Conservation (phyloP, 129 eudicot genomes). For the Solidago caesia region DNA sequence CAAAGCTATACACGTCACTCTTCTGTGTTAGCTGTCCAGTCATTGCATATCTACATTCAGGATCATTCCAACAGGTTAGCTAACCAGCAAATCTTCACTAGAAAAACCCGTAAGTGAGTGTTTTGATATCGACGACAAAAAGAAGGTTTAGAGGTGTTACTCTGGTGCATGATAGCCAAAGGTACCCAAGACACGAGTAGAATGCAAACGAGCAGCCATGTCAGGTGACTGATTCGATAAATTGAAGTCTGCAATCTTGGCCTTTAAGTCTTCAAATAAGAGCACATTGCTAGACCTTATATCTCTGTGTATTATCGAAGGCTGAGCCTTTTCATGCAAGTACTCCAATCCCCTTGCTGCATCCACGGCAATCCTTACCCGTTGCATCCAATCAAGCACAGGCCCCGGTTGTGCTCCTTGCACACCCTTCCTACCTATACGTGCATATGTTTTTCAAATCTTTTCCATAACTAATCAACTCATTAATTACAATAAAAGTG, state of each 20-base stretch:
- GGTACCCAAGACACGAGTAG: slow-evolving; percentile 87
- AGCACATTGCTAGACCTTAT: slow-evolving; percentile 94
- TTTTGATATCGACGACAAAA: not conserved
- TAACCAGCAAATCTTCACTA: not conserved
- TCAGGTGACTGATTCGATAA: slow-evolving; percentile 91
- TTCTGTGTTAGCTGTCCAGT: slow-evolving; percentile 86
- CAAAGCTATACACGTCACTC: slow-evolving; percentile 90
- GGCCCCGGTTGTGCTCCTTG: slow-evolving; percentile 99
- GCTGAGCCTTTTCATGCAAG: slow-evolving; percentile 84
- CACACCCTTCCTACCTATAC: slow-evolving; percentile 85
- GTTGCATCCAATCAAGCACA: slow-evolving; percentile 83
- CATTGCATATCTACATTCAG: slow-evolving; percentile 70
- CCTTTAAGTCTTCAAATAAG: slow-evolving; percentile 74
- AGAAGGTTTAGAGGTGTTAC: slow-evolving; percentile 36
- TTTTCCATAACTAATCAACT: not conserved
- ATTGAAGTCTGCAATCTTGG: slow-evolving; percentile 90
- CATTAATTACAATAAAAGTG: not conserved
- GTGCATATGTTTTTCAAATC: not conserved
- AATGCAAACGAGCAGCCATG: slow-evolving; percentile 96
- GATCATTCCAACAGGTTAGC: slow-evolving; percentile 11
- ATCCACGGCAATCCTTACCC: slow-evolving; percentile 87
- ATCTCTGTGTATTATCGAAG: slow-evolving; percentile 80
- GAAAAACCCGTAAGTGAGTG: not conserved
- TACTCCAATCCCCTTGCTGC: slow-evolving; percentile 95
- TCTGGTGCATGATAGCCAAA: slow-evolving; percentile 97